Conservation (phyloP, 1,284 basidiomycete species). For the Porogramme epimiltina region DNA sequence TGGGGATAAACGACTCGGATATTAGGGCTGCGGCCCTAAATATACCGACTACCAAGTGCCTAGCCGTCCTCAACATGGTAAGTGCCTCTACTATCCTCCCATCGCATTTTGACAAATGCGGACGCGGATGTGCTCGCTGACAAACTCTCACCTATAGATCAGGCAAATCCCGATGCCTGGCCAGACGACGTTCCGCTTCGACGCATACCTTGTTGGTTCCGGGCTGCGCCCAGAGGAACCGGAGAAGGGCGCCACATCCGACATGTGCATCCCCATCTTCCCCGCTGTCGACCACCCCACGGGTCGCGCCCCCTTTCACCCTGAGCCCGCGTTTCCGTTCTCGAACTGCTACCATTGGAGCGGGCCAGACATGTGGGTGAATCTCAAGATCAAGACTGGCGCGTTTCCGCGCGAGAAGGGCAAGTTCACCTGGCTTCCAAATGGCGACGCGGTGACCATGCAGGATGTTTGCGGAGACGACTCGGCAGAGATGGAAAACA, state of each 20-base stretch:
- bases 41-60: neutral
- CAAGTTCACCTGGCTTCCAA: neutral
- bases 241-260: neutral
- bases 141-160: neutral
- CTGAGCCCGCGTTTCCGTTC: conserved; percentile 4
- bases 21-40: no score
- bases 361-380: neutral
- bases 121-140: neutral
- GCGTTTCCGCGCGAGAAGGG: neutral
- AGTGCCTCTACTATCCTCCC: no score
- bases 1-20: neutral
- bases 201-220: neutral
- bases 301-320: neutral
- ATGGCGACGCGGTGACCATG: neutral
- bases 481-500: neutral
- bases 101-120: neutral
- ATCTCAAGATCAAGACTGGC: neutral
- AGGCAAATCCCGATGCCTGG: neutral
- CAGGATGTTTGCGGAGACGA: no score
- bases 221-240: neutral
- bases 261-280: conserved; percentile 11
- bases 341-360: conserved; percentile 6
- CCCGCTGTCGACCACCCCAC: conserved; percentile 5
- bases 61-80: neutral
- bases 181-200: neutral